phyloP scores from a whole-genome alignment of 2,329 filamentous ascomycete genomes.

The Ophiostoma tasmaniense region DNA sequence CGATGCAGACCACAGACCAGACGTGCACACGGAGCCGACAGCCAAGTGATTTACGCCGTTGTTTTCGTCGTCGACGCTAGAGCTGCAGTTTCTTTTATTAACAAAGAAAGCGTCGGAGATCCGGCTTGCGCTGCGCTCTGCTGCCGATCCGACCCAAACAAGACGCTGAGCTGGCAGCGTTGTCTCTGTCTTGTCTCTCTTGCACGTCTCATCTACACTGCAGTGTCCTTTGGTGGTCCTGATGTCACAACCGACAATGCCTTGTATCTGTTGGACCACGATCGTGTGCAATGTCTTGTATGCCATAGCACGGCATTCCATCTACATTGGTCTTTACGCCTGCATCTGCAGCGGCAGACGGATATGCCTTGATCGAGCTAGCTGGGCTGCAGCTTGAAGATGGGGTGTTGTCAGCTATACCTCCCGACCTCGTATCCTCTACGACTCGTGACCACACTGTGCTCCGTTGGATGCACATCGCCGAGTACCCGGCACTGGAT shows the following conservation, averaged over 20 bases:
- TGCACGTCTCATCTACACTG: not conserved
- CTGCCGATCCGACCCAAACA: not conserved
- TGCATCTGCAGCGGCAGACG: no score
- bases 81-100: no score
- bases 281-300: not conserved
- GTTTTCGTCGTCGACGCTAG: not conserved
- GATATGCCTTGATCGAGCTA: no score
- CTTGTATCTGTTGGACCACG: not conserved
- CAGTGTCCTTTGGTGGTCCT: not conserved
- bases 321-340: no score
- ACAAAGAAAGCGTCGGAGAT: not conserved
- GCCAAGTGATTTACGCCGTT: not conserved
- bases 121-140: not conserved
- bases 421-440: not conserved
- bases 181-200: not conserved
- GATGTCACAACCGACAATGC: not conserved
- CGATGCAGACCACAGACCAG: not conserved
- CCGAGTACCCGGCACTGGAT: not conserved
- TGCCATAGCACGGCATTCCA: no score
- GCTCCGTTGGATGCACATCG: not conserved
- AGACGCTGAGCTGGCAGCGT: not conserved
- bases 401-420: no score
- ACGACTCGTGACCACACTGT: not conserved
- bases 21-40: not conserved
- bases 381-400: no score